phyloP scores from a whole-genome alignment of 2,329 filamentous ascomycete species.

The Alternaria sp. region DNA sequence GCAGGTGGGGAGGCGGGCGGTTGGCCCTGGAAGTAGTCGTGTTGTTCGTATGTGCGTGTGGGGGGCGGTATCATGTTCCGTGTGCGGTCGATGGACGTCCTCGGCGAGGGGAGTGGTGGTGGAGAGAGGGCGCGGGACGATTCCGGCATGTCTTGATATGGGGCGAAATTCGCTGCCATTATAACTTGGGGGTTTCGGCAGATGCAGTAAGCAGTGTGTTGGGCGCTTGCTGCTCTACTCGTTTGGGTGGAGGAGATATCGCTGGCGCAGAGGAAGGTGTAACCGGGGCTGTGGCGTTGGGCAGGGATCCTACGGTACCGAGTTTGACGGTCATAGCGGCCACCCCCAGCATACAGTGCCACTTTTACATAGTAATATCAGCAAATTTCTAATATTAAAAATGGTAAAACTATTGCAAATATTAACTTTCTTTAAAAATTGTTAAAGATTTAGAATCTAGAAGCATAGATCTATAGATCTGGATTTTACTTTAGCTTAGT shows the following conservation, averaged over 20 bases:
- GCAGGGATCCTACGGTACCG: conserved; percentile 34
- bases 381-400: no score
- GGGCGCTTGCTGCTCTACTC: background rate
- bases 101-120: conserved; percentile 56
- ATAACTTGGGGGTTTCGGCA: background rate
- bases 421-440: no score
- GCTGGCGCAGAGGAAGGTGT: conserved; percentile 23
- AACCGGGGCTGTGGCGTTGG: conserved; percentile 25
- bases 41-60: conserved; percentile 51
- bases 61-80: conserved; percentile 44
- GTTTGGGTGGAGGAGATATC: conserved; percentile 14
- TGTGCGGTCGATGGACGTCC: conserved; percentile 51
- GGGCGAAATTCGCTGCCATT: conserved; percentile 74
- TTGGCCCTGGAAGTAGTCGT: conserved; percentile 49
- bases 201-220: background rate
- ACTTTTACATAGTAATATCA: no score
- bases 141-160: conserved; percentile 95
- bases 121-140: conserved; percentile 81
- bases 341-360: no score
- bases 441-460: no score
- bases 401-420: no score
- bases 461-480: no score
- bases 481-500: no score
- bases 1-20: conserved; percentile 6
- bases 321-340: no score